phyloP scores from a whole-genome alignment of 129 eudicot species.

The carrot (Daucus carota) region DNA sequence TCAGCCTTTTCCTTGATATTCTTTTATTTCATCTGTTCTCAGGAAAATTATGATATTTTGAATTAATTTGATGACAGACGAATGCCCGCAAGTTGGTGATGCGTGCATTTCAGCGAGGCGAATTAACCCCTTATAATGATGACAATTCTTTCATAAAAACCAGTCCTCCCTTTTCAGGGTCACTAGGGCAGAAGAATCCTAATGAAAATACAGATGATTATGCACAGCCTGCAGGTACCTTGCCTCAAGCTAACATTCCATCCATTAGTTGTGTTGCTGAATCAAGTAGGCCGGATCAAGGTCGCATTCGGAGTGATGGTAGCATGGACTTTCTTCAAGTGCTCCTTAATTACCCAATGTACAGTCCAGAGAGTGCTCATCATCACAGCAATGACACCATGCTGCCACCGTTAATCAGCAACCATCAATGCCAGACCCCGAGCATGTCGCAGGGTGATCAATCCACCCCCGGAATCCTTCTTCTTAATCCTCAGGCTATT shows the following conservation, averaged over 20 bases:
- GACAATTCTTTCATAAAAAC: slow-evolving; percentile 11
- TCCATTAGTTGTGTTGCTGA: slow-evolving; percentile 7
- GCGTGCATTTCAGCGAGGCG: slow-evolving; percentile 34
- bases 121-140: slow-evolving; percentile 25
- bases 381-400: slow-evolving; percentile 5
- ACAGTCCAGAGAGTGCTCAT: slow-evolving; percentile 8
- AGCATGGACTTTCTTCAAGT: slow-evolving; percentile 5
- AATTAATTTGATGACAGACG: slow-evolving; percentile 30
- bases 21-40: not conserved
- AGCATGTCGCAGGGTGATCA: slow-evolving; percentile 8
- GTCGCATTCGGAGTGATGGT: slow-evolving; percentile 6
- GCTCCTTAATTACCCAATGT: not conserved
- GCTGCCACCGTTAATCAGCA: slow-evolving; percentile 10
- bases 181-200: slow-evolving; percentile 5
- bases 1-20: slow-evolving; percentile 4
- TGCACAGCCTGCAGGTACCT: not conserved
- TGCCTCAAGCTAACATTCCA: slow-evolving; percentile 1
- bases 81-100: slow-evolving; percentile 29
- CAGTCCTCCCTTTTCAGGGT: slow-evolving; percentile 6
- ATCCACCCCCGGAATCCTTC: not conserved
- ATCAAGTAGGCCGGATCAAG: slow-evolving; percentile 4
- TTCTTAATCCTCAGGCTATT: slow-evolving; percentile 6
- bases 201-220: not conserved
- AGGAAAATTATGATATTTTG: not conserved
- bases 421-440: not conserved